Base-by-base conservation (phyloP, 1,284 basidiomycete species). In the Sanguinoderma infundibulare region DNA sequence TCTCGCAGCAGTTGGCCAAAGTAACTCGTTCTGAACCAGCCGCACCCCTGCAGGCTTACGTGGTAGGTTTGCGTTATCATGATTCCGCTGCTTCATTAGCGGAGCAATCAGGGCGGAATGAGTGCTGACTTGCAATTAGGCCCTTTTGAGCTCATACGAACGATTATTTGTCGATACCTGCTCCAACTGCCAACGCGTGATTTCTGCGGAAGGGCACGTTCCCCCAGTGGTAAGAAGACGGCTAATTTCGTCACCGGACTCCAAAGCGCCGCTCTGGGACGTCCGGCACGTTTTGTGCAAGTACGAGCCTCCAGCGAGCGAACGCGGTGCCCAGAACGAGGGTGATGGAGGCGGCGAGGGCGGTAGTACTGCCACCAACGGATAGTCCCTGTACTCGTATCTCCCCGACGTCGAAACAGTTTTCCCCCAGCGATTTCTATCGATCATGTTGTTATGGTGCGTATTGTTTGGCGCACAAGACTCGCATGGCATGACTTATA, bases 201-300 rank as follows among this genome's bases (percentile, higher is more conserved):
- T 91, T 17, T 87, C 87, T 0, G 75, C 78, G 1, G 89, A 91
- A 63, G 87, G 85, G 0, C 87, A 90, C 70, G 78, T 89, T 15
- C 90, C 90, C 1, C 86, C 89, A 0, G 87, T 91, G 6, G 86
- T 83, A 32, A 82, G 89, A 40, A 70, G 83, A 36, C 89, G 85
- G 84, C 76, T 72, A n/a, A 77, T 73, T 5, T 66, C 63, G 24
- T 59, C 59, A 28, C 52, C 55, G 26, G 68, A 57, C 12, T 40
- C 72, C 71, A 6, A 52, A 67, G 65, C 28, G 71, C 74, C 38
- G 61, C 47, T 20, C 20, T 89, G 87, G 87, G 79, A 81, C 63
- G 77, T 82, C 3, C 78, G 81, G 53, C 87, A 89, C 73, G 77
- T 80, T 36, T 78, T 78, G 5, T 89, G 87, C 69, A 67, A 81